A percentile compares a stretch with the other conserved stretches of the same genome.
Evolutionary conservation across 1,139 yeast species (phyloP).

Genomic region (Yamadazyma triangularis): DNA sequence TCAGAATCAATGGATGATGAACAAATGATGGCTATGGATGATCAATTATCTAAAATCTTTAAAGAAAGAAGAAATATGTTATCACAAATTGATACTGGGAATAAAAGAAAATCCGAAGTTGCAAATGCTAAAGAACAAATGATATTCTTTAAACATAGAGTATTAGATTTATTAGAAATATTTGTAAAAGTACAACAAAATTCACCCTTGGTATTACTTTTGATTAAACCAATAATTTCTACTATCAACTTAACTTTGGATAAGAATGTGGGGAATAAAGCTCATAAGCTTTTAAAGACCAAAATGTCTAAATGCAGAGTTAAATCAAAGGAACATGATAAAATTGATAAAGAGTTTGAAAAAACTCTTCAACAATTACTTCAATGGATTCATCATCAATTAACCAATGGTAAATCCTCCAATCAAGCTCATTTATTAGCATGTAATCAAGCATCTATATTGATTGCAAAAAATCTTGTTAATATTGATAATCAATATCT

Average conservation of each 20-base stretch:
- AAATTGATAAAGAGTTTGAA: neutral
- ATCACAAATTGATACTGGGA: constrained; percentile 48
- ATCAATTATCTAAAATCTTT: constrained; percentile 77
- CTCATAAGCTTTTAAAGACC: constrained; percentile 64
- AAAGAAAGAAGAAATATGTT: constrained; percentile 70
- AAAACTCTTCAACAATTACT: constrained; percentile 21
- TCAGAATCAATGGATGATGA: constrained; percentile 94
- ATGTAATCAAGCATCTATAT: constrained; percentile 59
- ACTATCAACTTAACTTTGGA: constrained; percentile 67
- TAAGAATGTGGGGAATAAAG: constrained; percentile 64
- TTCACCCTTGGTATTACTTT: constrained; percentile 36
- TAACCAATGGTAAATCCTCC: constrained; percentile 37
- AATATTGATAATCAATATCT: constrained; percentile 25
- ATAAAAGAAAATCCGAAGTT: constrained; percentile 65
- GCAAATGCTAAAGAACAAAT: constrained; percentile 76
- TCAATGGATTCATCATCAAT: constrained; percentile 34
- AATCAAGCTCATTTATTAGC: constrained; percentile 50
- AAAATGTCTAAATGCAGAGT: constrained; percentile 54
- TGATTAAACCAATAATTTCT: constrained; percentile 57
- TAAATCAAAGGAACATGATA: constrained; percentile 13
- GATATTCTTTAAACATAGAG: constrained; percentile 71
- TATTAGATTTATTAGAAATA: constrained; percentile 70
- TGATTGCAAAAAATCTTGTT: constrained; percentile 54
- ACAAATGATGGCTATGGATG: constrained; percentile 94
- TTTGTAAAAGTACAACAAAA: constrained; percentile 47